A percentile compares a stretch with the other conserved stretches of the same genome.
Conservation (phyloP, 2,329 filamentous ascomycete species). For the Cladosporium sp. region DNA sequence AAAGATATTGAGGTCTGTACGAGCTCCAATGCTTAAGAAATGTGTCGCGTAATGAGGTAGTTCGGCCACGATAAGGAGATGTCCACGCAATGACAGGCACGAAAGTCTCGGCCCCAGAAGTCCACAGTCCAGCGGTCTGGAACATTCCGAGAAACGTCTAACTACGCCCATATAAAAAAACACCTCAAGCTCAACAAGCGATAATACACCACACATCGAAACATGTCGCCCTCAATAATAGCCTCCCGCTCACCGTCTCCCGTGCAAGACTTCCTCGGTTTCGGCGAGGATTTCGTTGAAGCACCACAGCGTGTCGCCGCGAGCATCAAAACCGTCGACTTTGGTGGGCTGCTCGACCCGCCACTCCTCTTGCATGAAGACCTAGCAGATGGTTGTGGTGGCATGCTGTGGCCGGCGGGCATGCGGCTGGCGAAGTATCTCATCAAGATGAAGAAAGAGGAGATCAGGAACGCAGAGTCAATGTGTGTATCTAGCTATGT, state of each 20-base stretch:
- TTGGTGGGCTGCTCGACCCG: constrained; percentile 70
- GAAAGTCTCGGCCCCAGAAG: not conserved
- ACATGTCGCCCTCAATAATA: constrained; percentile 13
- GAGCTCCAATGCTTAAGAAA: too few species aligned
- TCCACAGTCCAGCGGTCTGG: not conserved
- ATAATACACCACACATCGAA: constrained; percentile 1
- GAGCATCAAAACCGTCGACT: constrained; percentile 56
- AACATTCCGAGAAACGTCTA: not conserved
- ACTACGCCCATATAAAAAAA: not conserved
- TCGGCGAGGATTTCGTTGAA: constrained; percentile 60
- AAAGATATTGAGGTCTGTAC: too few species aligned
- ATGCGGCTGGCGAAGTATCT: constrained; percentile 86
- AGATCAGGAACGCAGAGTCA: constrained; percentile 49
- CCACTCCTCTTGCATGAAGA: constrained; percentile 82
- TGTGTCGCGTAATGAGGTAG: not conserved
- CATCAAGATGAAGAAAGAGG: constrained; percentile 69
- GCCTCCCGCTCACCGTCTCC: constrained; percentile 2
- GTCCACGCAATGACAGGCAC: not conserved
- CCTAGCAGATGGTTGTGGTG: constrained; percentile 83
- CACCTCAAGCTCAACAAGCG: not conserved
- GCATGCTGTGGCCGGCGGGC: constrained; percentile 91
- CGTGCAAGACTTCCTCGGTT: constrained; percentile 31
- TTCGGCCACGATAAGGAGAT: not conserved
- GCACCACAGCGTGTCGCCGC: constrained; percentile 39
- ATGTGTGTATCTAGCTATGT: constrained; percentile 4